A percentile compares a stretch with the other conserved stretches of the same genome.
Evolutionary conservation across 2,329 filamentous ascomycete species (phyloP).

Genomic region (Claviceps spartinae): DNA sequence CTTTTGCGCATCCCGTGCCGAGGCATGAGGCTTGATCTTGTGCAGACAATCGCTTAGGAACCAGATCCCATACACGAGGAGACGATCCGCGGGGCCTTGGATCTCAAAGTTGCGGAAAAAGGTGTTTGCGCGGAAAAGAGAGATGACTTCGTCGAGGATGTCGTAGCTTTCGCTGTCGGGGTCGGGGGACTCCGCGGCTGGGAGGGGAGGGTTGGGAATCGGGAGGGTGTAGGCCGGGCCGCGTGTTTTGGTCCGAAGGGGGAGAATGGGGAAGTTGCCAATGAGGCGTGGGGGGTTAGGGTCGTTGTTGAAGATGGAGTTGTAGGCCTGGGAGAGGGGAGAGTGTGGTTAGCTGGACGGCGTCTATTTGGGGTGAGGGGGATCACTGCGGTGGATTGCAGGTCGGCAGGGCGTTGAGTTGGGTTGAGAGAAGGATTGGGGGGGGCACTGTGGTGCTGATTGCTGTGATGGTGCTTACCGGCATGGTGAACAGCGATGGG

Average conservation of each 20-base stretch:
- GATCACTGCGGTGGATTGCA: neutral
- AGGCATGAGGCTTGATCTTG: slow-evolving; percentile 69
- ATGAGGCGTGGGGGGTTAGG: slow-evolving; percentile 47
- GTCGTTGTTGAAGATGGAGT: slow-evolving; percentile 88
- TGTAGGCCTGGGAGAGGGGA: slow-evolving; percentile 59
- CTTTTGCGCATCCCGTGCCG: slow-evolving; percentile 46
- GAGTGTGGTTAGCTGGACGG: slow-evolving; percentile 4
- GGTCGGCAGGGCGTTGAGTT: neutral
- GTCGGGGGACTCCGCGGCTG: slow-evolving; percentile 53
- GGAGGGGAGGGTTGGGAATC: slow-evolving; percentile 40
- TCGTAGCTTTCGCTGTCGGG: slow-evolving; percentile 90
- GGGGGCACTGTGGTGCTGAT: neutral
- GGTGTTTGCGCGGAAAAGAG: slow-evolving; percentile 92
- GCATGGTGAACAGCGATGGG: slow-evolving; percentile 18
- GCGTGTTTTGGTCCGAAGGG: slow-evolving; percentile 85
- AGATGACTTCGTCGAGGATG: slow-evolving; percentile 84
- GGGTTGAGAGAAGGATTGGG: too few relatives aligned
- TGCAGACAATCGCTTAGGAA: slow-evolving; percentile 82
- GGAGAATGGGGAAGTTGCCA: slow-evolving; percentile 91
- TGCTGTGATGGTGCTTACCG: neutral
- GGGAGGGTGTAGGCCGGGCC: slow-evolving; percentile 86
- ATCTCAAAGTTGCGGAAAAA: slow-evolving; percentile 99
- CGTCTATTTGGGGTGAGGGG: neutral
- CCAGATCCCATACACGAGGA: slow-evolving; percentile 92
- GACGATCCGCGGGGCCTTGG: slow-evolving; percentile 84